Conservation (phyloP, 306 rosid species). For the Acacia melanoxylon region DNA sequence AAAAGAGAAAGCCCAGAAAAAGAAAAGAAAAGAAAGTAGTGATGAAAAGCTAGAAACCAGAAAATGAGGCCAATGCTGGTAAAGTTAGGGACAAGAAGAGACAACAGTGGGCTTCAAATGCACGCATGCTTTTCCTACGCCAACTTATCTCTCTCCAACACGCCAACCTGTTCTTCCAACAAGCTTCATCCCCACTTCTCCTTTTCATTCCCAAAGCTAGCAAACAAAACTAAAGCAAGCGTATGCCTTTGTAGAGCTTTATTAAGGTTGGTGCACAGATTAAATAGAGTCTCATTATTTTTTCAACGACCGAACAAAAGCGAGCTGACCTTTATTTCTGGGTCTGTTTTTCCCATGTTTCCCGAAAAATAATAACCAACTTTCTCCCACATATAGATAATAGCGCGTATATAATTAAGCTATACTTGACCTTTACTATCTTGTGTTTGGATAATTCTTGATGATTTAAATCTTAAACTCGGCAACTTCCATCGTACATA, state of each 20-base stretch:
- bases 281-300: constrained; percentile 9
- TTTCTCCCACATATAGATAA: not conserved
- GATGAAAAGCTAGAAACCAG: constrained; percentile 30
- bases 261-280: constrained; percentile 26
- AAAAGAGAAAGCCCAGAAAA: constrained; percentile 10
- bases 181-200: constrained; percentile 40
- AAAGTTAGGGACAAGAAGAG: constrained; percentile 64
- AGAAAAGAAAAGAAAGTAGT: constrained; percentile 12
- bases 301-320: constrained; percentile 21
- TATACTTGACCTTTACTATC: not conserved
- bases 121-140: constrained; percentile 63
- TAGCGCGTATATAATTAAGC: not conserved
- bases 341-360: not conserved
- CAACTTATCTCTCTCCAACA: constrained; percentile 22
- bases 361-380: not conserved
- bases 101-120: constrained; percentile 53
- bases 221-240: constrained; percentile 22
- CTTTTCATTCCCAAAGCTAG: constrained; percentile 29
- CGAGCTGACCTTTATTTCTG: not conserved
- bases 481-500: not conserved
- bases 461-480: not conserved
- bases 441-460: not conserved
- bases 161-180: constrained; percentile 55
- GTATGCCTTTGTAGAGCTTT: constrained; percentile 21
- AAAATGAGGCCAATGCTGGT: constrained; percentile 57